Conservation (phyloP, 352 stramenopile species). For the Phytophthora rubi region DNA sequence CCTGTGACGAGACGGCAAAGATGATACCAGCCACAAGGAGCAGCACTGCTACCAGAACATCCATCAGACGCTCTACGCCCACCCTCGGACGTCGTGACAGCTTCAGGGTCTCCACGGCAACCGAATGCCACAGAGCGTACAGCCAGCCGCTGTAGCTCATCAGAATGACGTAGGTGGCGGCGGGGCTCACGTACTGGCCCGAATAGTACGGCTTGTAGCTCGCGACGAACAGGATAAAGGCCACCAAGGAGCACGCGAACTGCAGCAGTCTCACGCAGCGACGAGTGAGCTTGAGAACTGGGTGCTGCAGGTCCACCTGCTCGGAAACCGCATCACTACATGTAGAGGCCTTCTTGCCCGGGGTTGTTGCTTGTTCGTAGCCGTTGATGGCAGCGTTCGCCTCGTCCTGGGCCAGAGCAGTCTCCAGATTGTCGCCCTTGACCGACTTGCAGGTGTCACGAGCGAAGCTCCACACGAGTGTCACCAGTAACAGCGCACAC, state of each 20-base stretch:
- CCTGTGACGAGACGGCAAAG: constrained; percentile 31
- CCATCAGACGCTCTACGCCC: constrained; percentile 36
- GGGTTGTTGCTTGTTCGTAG: background rate
- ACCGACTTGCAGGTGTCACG: constrained; percentile 12
- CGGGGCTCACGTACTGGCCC: constrained; percentile 41
- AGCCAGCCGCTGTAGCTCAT: constrained; percentile 39
- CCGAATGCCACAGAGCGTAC: constrained; percentile 46
- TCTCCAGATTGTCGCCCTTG: constrained; percentile 2
- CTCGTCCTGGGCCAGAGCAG: constrained; percentile 4
- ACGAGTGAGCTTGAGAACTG: constrained; percentile 26
- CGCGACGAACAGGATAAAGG: constrained; percentile 25
- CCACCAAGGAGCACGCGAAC: constrained; percentile 31
- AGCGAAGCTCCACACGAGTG: constrained; percentile 26
- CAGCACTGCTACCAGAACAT: constrained; percentile 31
- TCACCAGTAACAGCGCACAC: constrained; percentile 29
- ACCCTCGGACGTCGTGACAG: constrained; percentile 34
- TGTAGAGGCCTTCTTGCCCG: constrained; percentile 9
- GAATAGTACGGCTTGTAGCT: constrained; percentile 48
- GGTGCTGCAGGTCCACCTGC: constrained; percentile 22
- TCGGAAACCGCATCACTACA: background rate
- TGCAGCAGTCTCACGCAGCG: constrained; percentile 31
- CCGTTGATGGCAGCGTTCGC: background rate
- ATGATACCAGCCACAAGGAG: constrained; percentile 39
- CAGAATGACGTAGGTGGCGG: constrained; percentile 41
- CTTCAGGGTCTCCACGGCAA: constrained; percentile 42